Percentiles rank a stretch among this genome's conserved stretches.
Evolutionary conservation across 2,329 filamentous ascomycete genomes (phyloP).

Genomic region (Ophiosphaerella korrae): DNA sequence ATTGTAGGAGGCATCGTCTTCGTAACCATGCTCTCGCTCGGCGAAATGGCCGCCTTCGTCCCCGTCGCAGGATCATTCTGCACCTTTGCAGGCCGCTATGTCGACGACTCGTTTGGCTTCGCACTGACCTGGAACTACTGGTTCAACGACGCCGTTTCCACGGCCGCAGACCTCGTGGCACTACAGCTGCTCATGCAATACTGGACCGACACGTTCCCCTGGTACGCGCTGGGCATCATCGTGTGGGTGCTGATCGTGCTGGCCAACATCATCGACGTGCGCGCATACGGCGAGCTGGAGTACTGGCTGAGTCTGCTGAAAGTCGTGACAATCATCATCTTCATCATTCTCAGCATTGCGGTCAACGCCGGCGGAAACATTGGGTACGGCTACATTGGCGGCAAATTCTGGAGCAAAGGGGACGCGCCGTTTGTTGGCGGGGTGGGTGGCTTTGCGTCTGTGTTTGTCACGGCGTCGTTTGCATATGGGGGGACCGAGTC

Average conservation of each 20-base stretch:
- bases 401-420: conserved; percentile 70
- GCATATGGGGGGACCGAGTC: conserved; percentile 76
- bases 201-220: conserved; percentile 44
- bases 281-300: conserved; percentile 45
- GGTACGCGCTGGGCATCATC: conserved; percentile 37
- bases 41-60: conserved; percentile 47
- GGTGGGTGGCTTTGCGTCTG: conserved; percentile 64
- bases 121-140: conserved; percentile 41
- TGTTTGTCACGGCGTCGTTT: conserved; percentile 77
- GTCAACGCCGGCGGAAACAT: conserved; percentile 34
- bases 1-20: conserved; percentile 40
- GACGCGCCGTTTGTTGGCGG: conserved; percentile 54
- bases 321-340: conserved; percentile 41
- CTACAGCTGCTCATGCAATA: conserved; percentile 42
- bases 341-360: conserved; percentile 40
- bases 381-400: conserved; percentile 53
- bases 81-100: conserved; percentile 45
- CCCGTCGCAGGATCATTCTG: conserved; percentile 42
- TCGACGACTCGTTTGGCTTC: conserved; percentile 66
- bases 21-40: conserved; percentile 44
- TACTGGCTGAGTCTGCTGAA: conserved; percentile 45
- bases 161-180: conserved; percentile 43
- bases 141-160: conserved; percentile 39
- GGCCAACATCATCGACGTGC: conserved; percentile 45
- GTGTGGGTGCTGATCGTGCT: conserved; percentile 40